Evolutionary conservation across 768 basidiomycete genomes (phyloP), one percentile per base, ranked within the genome.

Genomic region (Termitomyces sp.): DNA sequence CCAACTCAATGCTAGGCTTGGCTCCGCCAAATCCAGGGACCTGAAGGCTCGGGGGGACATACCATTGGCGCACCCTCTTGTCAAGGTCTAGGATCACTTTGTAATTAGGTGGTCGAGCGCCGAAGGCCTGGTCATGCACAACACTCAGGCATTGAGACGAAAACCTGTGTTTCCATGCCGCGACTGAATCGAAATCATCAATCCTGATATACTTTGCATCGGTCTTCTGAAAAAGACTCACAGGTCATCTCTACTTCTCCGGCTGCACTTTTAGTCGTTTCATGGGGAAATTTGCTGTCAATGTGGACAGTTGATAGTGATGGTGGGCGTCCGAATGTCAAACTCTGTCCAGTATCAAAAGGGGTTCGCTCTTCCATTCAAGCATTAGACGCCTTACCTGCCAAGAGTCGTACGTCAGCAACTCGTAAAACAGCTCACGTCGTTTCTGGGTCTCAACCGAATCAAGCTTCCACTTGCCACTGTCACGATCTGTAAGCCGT

Each of bases 301-400:
- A 85, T 74, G 67, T 86, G 85, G 9, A 79, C 68, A 28, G 77
- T 72, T 2, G 83, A 78, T 56, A 88, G 79, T 6, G 87, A 87
- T 3, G 87, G 87, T 3, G 87, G 87, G 7, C 87, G 79, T 56
- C 87, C 87, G 70, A 84, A 88, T 10, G 86, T 88, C 59, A 89
- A 70, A 66, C 86, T 87, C 87, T 89, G 36, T n/a, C 57, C 30
- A 5, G 23, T 28, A 58, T 51, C 43, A 30, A 16, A 32, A 20
- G 56, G 48, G 43, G 33, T 35, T 28, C n/a, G n/a, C 18, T 43
- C 43, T 50, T 49, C 48, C 18, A 55, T 60, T n/a, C 40, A 53
- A 44, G 30, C 28, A 20, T 50, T 47, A 57, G 55, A 50, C 8
- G 54, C 62, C 76, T 56, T 64, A 86, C 87, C 83, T 87, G 85